Percentiles rank a stretch among this genome's conserved stretches.
Conservation (phyloP, 371 early-diverging fungal genomes). For the Mortierella sp. region DNA sequence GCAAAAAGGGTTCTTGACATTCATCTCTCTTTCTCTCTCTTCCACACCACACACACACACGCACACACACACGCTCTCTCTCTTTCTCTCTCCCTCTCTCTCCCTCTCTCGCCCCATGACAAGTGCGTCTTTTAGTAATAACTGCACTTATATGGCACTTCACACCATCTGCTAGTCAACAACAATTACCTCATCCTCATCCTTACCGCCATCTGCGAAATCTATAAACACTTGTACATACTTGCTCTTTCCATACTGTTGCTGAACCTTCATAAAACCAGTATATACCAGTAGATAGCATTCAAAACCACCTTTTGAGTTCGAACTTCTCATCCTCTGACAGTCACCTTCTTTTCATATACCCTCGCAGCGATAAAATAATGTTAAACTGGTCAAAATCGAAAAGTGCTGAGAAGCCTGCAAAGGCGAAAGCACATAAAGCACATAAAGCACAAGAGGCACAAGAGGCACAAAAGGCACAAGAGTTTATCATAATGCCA, state of each 20-base stretch:
- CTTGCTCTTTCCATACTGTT: too few relatives aligned
- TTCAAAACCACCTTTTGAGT: not conserved
- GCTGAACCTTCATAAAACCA: not conserved
- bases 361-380: not conserved
- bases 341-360: not conserved
- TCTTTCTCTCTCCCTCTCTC: not conserved
- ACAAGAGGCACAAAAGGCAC: slow-evolving; percentile 25
- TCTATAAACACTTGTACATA: not conserved
- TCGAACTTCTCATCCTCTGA: not conserved
- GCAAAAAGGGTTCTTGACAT: not conserved
- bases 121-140: not conserved
- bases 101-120: not conserved
- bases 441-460: slow-evolving; percentile 19
- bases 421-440: slow-evolving; percentile 25
- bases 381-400: slow-evolving; percentile 39
- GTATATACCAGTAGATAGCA: too few relatives aligned
- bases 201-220: not conserved
- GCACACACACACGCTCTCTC: not conserved
- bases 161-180: slow-evolving; percentile 12
- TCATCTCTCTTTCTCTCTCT: slow-evolving; percentile 1
- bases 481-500: slow-evolving; percentile 44
- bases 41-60: not conserved
- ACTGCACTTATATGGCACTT: not conserved
- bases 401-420: slow-evolving; percentile 4
- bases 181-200: not conserved